Conservation (phyloP, 2,329 filamentous ascomycete genomes). For the Alternaria dauci region DNA sequence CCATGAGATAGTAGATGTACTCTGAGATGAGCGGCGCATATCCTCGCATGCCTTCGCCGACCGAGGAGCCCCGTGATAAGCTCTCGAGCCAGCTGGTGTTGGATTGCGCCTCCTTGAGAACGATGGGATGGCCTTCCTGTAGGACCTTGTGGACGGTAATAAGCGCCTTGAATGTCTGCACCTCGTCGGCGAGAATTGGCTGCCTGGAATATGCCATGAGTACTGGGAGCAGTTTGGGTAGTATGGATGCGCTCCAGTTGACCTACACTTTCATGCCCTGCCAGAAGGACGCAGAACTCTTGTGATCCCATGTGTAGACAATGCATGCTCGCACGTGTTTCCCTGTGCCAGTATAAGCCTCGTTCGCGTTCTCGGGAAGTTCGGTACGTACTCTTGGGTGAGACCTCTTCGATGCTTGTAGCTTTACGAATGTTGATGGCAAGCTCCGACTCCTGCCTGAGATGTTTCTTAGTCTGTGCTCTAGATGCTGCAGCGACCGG, state of each 20-base stretch:
- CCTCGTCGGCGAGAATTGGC: constrained; percentile 96
- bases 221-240: background rate
- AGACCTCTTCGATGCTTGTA: constrained; percentile 71
- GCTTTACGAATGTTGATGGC: constrained; percentile 73
- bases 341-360: constrained; percentile 56
- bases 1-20: constrained; percentile 94
- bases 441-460: constrained; percentile 69
- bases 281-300: constrained; percentile 95
- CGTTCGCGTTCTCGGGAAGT: constrained; percentile 9
- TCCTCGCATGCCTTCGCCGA: constrained; percentile 79
- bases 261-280: constrained; percentile 95
- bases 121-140: constrained; percentile 92
- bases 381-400: constrained; percentile 67
- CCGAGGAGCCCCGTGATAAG: constrained; percentile 80
- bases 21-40: constrained; percentile 94
- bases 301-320: constrained; percentile 99
- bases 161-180: constrained; percentile 98
- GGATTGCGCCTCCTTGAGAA: constrained; percentile 85
- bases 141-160: constrained; percentile 98
- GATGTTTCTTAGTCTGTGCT: constrained; percentile 1
- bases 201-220: constrained; percentile 66
- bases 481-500: background rate
- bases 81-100: constrained; percentile 93
- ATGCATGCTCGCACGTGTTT: constrained; percentile 99
- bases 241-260: constrained; percentile 2